Evolutionary conservation across 2,329 filamentous ascomycete species (phyloP).

Genomic region (Xylariaceae sp.): DNA sequence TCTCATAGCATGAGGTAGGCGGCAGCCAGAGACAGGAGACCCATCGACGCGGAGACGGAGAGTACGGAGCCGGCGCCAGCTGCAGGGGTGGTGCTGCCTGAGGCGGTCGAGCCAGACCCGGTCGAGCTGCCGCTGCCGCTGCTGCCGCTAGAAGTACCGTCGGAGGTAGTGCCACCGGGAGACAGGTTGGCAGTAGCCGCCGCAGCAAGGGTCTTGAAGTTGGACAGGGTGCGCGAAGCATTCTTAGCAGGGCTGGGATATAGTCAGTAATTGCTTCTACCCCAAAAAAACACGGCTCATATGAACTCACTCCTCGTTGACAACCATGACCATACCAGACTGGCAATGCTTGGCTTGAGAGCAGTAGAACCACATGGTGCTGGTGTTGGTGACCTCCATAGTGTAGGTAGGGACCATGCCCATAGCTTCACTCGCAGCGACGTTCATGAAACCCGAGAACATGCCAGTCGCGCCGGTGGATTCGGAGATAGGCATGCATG

Average conservation of each 20-base stretch:
- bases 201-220: conserved; percentile 41
- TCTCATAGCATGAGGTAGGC: conserved; percentile 35
- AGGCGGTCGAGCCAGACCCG: conserved; percentile 16
- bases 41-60: conserved; percentile 35
- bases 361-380: conserved; percentile 77
- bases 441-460: conserved; percentile 63
- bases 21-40: conserved; percentile 38
- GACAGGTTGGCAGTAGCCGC: conserved; percentile 27
- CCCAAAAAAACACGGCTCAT: conserved; percentile 1
- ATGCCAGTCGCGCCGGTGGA: conserved; percentile 51
- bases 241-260: conserved; percentile 44
- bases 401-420: conserved; percentile 64
- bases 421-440: conserved; percentile 44
- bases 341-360: conserved; percentile 72
- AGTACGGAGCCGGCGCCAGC: conserved; percentile 21
- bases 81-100: conserved; percentile 5
- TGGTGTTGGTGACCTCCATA: conserved; percentile 62
- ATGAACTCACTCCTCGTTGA: conserved; percentile 64
- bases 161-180: conserved; percentile 8
- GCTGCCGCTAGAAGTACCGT: conserved; percentile 7
- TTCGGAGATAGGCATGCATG: conserved; percentile 59
- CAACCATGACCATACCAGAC: conserved; percentile 69
- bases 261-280: neutral
- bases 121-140: conserved; percentile 15
- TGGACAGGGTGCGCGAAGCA: conserved; percentile 44